Evolutionary conservation across 1,284 basidiomycete species (phyloP), one percentile per base, ranked within the genome.

Genomic region (Flammula alnicola): DNA sequence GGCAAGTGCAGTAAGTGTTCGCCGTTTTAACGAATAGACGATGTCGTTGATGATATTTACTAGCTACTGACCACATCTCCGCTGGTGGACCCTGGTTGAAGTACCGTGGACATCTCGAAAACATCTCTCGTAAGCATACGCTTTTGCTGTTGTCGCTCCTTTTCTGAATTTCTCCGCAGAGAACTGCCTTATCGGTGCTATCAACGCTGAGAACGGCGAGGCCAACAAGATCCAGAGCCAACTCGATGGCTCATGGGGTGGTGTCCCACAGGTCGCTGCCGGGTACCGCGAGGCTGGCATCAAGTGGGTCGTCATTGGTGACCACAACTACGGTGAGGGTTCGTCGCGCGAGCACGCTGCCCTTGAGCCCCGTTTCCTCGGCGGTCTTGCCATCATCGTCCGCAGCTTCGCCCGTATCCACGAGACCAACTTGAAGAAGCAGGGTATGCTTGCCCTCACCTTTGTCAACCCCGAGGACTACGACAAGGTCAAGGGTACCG

Each of bases 81-180:
- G 93, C 94, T 70, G 96, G 95, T 79, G 96, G 96, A 52, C 96
- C 96, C 37, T 99, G 96, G 96, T 84, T 98, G 76, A 98, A 98
- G 78, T 98, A 95, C 83, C 93, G 96, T 80, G 96, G 96, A 60
- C 96, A 98, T 75, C 86, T 99, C 65, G 84, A 97, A 74, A 98
- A 99, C 84, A 99, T 98, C 71, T 97, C 94, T 29, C 92, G 86
- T 87, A 57, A n/a, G 45, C 43, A 14, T 9, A 38, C 9, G 20
- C 3, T 33, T 27, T 46, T 3, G 31, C 5, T 16, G n/a, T 9
- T n/a, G n/a, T 5, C 12, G 31, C 2, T 12, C 31, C 33, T 36
- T 31, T 47, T 20, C 32, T 29, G 27, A 25, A 22, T 16, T 3
- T 52, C 16, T 11, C 47, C 49, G 5, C 65, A 88, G 86, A 97